Evolutionary conservation across 2,329 filamentous ascomycete genomes (phyloP).

Genomic region (Xylaria digitata): DNA sequence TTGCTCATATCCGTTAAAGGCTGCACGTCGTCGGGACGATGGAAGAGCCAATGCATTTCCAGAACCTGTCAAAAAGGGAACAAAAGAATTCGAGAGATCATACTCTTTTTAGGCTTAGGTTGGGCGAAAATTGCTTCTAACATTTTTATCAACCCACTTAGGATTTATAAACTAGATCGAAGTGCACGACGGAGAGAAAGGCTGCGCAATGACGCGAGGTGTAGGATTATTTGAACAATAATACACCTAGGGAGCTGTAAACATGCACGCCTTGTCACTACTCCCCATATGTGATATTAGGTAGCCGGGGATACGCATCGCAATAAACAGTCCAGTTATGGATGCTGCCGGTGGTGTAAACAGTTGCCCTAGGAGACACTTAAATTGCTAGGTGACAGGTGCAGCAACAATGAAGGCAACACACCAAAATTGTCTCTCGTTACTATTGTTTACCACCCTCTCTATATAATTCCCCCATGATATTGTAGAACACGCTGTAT

Average conservation of each 20-base stretch:
- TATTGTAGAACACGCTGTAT: background rate
- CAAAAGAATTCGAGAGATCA: background rate
- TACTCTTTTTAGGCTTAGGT: slow-evolving; percentile 30
- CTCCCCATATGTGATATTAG: background rate
- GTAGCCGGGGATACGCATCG: background rate
- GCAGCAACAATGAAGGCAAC: background rate
- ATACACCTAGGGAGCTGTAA: background rate
- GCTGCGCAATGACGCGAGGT: background rate
- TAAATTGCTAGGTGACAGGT: background rate
- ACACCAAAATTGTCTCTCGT: background rate
- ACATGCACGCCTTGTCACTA: background rate
- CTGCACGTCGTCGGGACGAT: background rate
- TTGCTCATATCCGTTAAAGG: background rate
- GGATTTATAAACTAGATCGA: background rate
- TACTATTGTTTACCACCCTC: background rate
- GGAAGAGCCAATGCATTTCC: background rate
- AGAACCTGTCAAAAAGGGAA: background rate
- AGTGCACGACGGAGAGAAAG: background rate
- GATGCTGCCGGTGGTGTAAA: background rate
- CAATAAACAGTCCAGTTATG: background rate
- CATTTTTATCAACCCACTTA: slow-evolving; percentile 5
- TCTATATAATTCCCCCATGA: background rate
- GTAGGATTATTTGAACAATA: slow-evolving; percentile 1
- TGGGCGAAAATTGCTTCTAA: slow-evolving; percentile 6
- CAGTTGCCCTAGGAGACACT: slow-evolving; percentile 8